phyloP scores from a whole-genome alignment of 1,139 yeast species.

The Magnusiomyces starmeri region DNA sequence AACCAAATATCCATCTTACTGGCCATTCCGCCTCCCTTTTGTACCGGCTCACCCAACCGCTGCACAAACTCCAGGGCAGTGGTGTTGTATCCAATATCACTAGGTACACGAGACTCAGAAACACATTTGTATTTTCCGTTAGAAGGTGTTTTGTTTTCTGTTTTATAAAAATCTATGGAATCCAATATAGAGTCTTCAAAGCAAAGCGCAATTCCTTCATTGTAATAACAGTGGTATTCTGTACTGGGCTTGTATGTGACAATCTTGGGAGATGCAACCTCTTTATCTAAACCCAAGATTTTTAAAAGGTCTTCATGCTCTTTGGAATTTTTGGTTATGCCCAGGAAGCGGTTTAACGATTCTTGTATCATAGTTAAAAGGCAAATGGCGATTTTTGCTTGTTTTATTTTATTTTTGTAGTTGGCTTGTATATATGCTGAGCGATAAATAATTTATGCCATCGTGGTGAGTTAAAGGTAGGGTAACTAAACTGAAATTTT shows the following conservation, averaged over 20 bases:
- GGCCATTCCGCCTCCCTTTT: conserved; percentile 25
- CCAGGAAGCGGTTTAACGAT: background rate
- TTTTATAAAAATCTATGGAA: conserved; percentile 25
- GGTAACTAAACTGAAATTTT: too few species aligned
- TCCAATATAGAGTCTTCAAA: conserved; percentile 18
- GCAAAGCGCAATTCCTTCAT: conserved; percentile 22
- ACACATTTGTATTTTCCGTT: conserved; percentile 14
- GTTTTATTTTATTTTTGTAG: background rate
- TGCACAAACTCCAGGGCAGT: conserved; percentile 25
- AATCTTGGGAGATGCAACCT: background rate
- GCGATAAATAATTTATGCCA: background rate
- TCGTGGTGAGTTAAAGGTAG: background rate
- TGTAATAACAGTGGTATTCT: conserved; percentile 23
- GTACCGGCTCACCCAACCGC: conserved; percentile 26
- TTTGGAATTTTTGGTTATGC: background rate
- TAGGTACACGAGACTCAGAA: conserved; percentile 16
- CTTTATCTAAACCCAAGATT: background rate
- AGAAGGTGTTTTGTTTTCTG: background rate
- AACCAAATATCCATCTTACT: conserved; percentile 26
- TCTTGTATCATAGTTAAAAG: background rate
- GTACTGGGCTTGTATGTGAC: conserved; percentile 6
- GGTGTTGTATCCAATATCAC: conserved; percentile 15
- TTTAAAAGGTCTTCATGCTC: background rate
- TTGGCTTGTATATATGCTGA: background rate
- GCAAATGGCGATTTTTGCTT: background rate